Evolutionary conservation across 176 grass and related monocot species (phyloP).

Genomic region (Echinochloa phyllopogon): DNA sequence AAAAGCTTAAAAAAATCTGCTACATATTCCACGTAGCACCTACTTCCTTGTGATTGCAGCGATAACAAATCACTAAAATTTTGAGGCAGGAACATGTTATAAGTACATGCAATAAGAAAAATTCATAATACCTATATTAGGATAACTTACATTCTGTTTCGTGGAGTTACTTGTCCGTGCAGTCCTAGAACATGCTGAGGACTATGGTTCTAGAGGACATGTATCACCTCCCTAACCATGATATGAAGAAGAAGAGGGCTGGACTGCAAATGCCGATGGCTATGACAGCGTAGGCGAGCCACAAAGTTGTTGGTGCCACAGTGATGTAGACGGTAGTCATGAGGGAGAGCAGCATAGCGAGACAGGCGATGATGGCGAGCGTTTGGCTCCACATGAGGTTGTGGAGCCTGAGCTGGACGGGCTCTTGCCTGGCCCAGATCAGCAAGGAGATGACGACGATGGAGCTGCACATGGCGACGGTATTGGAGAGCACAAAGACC

Average conservation of each 20-base stretch:
- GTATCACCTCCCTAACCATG: neutral
- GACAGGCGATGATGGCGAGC: conserved; percentile 10
- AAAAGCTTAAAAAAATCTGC: too few relatives aligned
- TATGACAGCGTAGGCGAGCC: neutral
- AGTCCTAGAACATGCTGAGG: too few relatives aligned
- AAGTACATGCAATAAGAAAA: too few relatives aligned
- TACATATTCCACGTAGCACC: too few relatives aligned
- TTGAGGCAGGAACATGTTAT: too few relatives aligned
- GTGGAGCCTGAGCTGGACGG: neutral
- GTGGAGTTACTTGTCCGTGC: too few relatives aligned
- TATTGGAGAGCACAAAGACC: conserved; percentile 45
- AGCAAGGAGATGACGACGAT: conserved; percentile 18
- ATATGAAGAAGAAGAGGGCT: neutral
- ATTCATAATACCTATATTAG: too few relatives aligned
- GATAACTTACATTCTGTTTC: too few relatives aligned
- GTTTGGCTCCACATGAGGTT: neutral
- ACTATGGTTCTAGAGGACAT: neutral
- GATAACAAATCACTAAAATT: too few relatives aligned
- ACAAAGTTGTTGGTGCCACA: neutral
- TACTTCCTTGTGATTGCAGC: too few relatives aligned
- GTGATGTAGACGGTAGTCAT: conserved; percentile 1
- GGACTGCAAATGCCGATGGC: neutral
- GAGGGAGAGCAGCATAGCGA: neutral
- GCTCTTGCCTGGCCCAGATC: conserved; percentile 14
- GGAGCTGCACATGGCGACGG: conserved; percentile 49